Conservation (phyloP, 805 yeast genomes). For the Cyberlindnera subsufficiens region DNA sequence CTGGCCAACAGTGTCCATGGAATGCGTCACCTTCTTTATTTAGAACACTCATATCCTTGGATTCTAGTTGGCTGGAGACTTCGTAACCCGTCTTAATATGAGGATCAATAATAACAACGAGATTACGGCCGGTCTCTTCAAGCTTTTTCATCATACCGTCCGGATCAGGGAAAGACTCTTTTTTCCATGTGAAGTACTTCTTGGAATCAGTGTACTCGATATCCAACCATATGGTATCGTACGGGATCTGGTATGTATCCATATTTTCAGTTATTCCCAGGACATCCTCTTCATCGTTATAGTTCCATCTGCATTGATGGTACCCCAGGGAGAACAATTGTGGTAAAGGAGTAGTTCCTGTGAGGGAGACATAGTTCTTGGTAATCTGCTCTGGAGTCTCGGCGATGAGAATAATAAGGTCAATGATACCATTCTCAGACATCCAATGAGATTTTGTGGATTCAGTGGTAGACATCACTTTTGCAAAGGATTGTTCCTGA, state of each 20-base stretch:
- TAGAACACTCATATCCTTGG: conserved; percentile 40
- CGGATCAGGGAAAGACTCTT: conserved; percentile 69
- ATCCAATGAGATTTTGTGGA: conserved; percentile 76
- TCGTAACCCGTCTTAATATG: conserved; percentile 72
- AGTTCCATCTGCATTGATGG: conserved; percentile 98
- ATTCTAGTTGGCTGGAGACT: conserved; percentile 48
- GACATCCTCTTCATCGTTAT: conserved; percentile 83
- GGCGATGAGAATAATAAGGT: conserved; percentile 64
- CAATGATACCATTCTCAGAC: conserved; percentile 83
- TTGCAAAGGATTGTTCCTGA: conserved; percentile 11
- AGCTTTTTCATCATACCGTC: conserved; percentile 57
- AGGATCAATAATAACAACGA: conserved; percentile 87
- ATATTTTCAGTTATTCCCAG: conserved; percentile 61
- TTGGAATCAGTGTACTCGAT: conserved; percentile 84
- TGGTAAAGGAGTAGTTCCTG: conserved; percentile 75
- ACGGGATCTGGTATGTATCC: conserved; percentile 73
- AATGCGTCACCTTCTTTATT: conserved; percentile 43
- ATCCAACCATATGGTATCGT: conserved; percentile 92
- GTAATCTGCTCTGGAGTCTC: conserved; percentile 51
- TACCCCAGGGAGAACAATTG: conserved; percentile 77
- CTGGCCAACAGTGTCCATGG: conserved; percentile 97
- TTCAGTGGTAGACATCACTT: conserved; percentile 3
- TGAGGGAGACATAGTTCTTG: conserved; percentile 54
- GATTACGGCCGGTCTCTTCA: conserved; percentile 67
- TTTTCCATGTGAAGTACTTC: conserved; percentile 90